Evolutionary conservation across 768 basidiomycete species (phyloP).

Genomic region (Tulasnella sp.): DNA sequence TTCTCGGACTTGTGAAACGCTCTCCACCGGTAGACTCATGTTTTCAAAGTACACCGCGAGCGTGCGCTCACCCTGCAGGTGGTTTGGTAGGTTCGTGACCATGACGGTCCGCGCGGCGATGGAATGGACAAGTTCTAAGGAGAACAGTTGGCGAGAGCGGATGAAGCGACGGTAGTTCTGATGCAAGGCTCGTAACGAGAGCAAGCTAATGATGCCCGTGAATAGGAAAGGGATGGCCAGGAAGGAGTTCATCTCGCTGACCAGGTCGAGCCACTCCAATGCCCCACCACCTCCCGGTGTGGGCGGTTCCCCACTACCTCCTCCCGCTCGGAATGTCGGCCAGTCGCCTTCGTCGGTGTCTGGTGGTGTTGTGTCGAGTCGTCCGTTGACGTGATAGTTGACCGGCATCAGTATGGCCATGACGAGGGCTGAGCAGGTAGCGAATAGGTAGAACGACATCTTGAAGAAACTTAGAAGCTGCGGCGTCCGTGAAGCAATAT

Average conservation of each 20-base stretch:
- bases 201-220: conserved; percentile 85
- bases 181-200: conserved; percentile 78
- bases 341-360: conserved; percentile 27
- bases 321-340: neutral
- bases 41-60: conserved; percentile 91
- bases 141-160: conserved; percentile 84
- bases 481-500: neutral
- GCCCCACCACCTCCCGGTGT: conserved; percentile 23
- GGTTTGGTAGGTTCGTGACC: conserved; percentile 71
- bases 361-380: conserved; percentile 35
- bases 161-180: conserved; percentile 84
- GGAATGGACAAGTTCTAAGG: conserved; percentile 87
- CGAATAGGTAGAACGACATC: conserved; percentile 87
- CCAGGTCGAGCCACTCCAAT: conserved; percentile 73
- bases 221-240: conserved; percentile 82
- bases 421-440: conserved; percentile 73
- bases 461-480: conserved; percentile 93
- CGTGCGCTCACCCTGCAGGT: conserved; percentile 72
- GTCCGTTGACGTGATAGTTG: conserved; percentile 67
- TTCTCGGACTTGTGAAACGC: conserved; percentile 79
- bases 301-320: conserved; percentile 8
- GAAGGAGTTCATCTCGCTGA: conserved; percentile 82
- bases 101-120: conserved; percentile 90
- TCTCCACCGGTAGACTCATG: conserved; percentile 80
- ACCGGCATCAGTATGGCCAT: conserved; percentile 84